phyloP scores from a whole-genome alignment of 768 basidiomycete genomes.

The Lentinula aciculospora region DNA sequence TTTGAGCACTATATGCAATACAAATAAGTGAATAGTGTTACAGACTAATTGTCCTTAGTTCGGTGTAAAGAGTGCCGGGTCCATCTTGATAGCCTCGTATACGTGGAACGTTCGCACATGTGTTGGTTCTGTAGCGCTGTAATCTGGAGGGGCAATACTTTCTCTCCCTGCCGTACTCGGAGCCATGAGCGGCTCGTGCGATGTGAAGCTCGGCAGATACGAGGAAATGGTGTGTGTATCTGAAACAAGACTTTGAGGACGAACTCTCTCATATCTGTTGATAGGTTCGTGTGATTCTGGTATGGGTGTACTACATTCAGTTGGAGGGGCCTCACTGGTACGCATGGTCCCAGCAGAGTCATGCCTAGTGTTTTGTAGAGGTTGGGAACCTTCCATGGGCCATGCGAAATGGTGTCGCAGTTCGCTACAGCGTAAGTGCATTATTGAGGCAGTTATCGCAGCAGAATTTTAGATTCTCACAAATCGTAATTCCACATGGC shows the following conservation, averaged over 20 bases:
- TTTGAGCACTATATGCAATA: neutral
- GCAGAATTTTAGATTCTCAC: conserved; percentile 2
- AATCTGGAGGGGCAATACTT: conserved; percentile 15
- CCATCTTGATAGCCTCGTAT: conserved; percentile 19
- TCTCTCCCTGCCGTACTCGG: neutral
- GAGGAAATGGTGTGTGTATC: neutral
- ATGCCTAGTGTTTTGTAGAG: neutral
- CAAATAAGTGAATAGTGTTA: neutral
- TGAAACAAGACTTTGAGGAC: neutral
- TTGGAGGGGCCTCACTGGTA: neutral
- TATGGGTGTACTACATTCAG: neutral
- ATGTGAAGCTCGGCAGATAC: neutral
- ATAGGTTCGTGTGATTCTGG: neutral
- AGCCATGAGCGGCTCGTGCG: neutral
- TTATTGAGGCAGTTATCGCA: neutral
- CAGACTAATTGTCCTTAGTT: neutral
- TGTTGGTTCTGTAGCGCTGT: conserved; percentile 18
- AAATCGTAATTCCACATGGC: conserved; percentile 17
- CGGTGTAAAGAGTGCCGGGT: conserved; percentile 7
- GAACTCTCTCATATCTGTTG: neutral
- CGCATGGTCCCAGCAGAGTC: neutral
- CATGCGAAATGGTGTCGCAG: conserved; percentile 9
- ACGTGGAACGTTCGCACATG: conserved; percentile 22
- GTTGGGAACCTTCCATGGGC: neutral
- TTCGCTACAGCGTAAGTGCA: neutral